Conservation (phyloP, 495 filamentous ascomycete species). For the Endocarpon pusillum region DNA sequence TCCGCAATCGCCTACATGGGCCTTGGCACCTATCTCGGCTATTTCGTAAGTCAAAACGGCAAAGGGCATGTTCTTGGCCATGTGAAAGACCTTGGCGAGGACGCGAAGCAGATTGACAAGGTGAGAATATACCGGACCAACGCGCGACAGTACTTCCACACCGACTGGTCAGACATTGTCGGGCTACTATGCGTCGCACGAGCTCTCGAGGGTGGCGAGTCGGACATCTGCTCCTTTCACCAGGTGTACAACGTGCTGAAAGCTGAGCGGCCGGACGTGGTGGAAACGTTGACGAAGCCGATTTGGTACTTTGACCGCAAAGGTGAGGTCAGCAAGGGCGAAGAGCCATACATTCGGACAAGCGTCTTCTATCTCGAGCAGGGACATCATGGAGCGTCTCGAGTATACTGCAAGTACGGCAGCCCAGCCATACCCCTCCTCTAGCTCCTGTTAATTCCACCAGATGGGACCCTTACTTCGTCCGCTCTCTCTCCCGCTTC, state of each 20-base stretch:
- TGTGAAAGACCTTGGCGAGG: conserved; percentile 78
- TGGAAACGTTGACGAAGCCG: conserved; percentile 53
- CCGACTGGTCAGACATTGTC: conserved; percentile 69
- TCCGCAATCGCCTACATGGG: conserved; percentile 81
- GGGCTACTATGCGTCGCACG: conserved; percentile 69
- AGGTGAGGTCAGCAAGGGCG: conserved; percentile 56
- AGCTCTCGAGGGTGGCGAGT: conserved; percentile 69
- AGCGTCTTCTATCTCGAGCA: conserved; percentile 57
- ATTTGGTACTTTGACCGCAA: conserved; percentile 94
- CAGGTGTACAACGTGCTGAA: conserved; percentile 70
- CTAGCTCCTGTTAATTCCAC: no score
- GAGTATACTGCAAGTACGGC: conserved; percentile 37
- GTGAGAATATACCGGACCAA: conserved; percentile 84
- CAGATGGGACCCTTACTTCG: conserved; percentile 72
- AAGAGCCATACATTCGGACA: conserved; percentile 60
- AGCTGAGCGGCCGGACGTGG: conserved; percentile 58
- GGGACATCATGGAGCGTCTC: conserved; percentile 21
- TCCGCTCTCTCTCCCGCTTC: conserved; percentile 49
- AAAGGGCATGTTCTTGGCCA: conserved; percentile 81
- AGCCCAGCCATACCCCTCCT: neutral
- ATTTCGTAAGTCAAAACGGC: conserved; percentile 73
- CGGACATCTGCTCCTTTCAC: conserved; percentile 64
- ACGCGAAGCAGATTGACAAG: conserved; percentile 59
- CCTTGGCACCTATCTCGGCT: conserved; percentile 69
- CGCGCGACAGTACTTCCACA: conserved; percentile 68